phyloP scores from a whole-genome alignment of 305 asterid species.

The Striga hermonthica region DNA sequence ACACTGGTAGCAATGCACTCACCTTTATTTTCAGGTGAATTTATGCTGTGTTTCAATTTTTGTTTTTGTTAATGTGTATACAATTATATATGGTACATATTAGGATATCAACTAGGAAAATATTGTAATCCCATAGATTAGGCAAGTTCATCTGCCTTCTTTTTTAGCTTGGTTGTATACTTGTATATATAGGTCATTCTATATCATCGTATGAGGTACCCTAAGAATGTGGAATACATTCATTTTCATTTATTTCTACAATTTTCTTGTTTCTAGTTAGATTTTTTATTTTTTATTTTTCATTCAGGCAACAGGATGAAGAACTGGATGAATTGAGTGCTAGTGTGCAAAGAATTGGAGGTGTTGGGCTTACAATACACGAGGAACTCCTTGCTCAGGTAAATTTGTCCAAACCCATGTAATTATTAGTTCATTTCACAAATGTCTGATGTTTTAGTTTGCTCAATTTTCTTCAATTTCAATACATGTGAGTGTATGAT shows the following conservation, averaged over 20 bases:
- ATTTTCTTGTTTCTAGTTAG: neutral
- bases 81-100: neutral
- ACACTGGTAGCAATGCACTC: neutral
- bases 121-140: too few relatives aligned
- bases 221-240: neutral
- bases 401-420: slow-evolving; percentile 9
- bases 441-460: neutral
- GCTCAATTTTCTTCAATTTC: slow-evolving; percentile 8
- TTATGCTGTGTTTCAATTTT: neutral
- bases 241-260: too few relatives aligned
- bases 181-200: too few relatives aligned
- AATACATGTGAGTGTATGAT: neutral
- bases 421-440: slow-evolving; percentile 11
- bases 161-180: neutral
- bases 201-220: neutral
- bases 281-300: slow-evolving; percentile 5
- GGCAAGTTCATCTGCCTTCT: neutral
- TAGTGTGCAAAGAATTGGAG: slow-evolving; percentile 87
- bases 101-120: neutral
- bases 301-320: slow-evolving; percentile 86
- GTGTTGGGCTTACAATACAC: slow-evolving; percentile 91
- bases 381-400: slow-evolving; percentile 95
- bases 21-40: neutral
- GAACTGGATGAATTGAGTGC: slow-evolving; percentile 92
- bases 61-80: neutral